Evolutionary conservation across 2,329 filamentous ascomycete genomes (phyloP).

Genomic region (Emericellopsis cladophorae): DNA sequence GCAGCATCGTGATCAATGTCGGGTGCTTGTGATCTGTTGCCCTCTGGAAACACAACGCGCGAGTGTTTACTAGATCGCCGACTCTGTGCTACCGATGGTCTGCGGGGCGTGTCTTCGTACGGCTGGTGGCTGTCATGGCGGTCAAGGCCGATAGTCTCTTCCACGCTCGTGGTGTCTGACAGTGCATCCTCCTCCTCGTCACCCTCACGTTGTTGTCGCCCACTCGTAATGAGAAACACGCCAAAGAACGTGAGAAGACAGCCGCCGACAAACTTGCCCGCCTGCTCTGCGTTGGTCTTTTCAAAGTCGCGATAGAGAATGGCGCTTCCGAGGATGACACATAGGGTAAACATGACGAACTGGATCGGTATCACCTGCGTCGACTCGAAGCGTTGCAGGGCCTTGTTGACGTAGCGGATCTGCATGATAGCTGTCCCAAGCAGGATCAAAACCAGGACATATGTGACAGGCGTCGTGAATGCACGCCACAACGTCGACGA

Average conservation of each 20-base stretch:
- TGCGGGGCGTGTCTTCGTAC: constrained; percentile 12
- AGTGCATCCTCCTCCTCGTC: constrained; percentile 42
- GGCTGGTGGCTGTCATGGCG: constrained; percentile 28
- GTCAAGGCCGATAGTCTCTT: constrained; percentile 49
- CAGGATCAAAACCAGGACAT: constrained; percentile 68
- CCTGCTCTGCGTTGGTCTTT: constrained; percentile 59
- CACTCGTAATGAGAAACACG: constrained; percentile 94
- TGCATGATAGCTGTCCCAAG: constrained; percentile 85
- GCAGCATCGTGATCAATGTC: constrained; percentile 17
- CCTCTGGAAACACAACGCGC: constrained; percentile 28
- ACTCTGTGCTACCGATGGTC: constrained; percentile 15
- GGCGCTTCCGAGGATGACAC: constrained; percentile 87
- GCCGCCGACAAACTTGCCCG: constrained; percentile 76
- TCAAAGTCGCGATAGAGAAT: constrained; percentile 93
- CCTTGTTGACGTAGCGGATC: constrained; percentile 87
- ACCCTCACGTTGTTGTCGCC: constrained; percentile 46
- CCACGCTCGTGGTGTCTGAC: constrained; percentile 43
- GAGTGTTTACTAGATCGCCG: constrained; percentile 36
- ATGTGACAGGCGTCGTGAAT: constrained; percentile 85
- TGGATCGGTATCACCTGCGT: constrained; percentile 97
- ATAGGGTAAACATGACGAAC: constrained; percentile 92
- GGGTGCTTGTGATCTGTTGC: constrained; percentile 21
- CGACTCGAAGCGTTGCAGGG: constrained; percentile 84
- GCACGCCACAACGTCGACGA: constrained; percentile 83
- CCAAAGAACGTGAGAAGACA: constrained; percentile 89